These are phyloP conservation scores for Fusarium sp. DNA, from an alignment of 2,329 filamentous ascomycete genomes.

Conservation along the genomic window DNA sequence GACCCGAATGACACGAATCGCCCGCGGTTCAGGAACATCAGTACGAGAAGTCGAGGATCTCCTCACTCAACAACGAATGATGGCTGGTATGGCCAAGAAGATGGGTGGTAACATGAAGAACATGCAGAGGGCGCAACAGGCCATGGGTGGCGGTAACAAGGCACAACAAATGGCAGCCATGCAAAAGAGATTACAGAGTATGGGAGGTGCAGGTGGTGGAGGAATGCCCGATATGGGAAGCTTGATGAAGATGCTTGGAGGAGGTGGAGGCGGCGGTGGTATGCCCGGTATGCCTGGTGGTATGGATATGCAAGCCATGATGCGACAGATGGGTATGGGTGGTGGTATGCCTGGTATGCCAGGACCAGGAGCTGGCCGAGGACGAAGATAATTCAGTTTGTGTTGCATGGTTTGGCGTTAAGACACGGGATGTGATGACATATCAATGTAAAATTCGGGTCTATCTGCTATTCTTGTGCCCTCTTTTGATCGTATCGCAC, in stretches of 20 bases:
- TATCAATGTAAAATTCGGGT: constrained; percentile 1
- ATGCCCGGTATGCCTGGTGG: constrained; percentile 73
- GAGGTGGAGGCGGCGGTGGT: constrained; percentile 56
- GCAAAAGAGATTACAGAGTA: constrained; percentile 93
- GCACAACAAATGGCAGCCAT: constrained; percentile 94
- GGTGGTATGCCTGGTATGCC: constrained; percentile 55
- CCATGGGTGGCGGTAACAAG: constrained; percentile 91
- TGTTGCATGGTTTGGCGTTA: constrained; percentile 26
- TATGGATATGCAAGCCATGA: constrained; percentile 83
- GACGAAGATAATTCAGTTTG: constrained; percentile 48
- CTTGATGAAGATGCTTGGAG: constrained; percentile 91
- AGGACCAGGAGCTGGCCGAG: constrained; percentile 46
- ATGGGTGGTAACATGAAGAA: constrained; percentile 98
- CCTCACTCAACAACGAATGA: constrained; percentile 98
- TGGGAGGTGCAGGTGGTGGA: constrained; percentile 79
- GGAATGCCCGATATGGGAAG: constrained; percentile 85
- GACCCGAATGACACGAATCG: constrained; percentile 90
- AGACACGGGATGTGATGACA: constrained; percentile 8
- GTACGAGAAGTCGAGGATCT: constrained; percentile 95
- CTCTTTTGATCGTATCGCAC: constrained; percentile 44
- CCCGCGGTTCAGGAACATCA: constrained; percentile 87
- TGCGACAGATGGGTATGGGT: constrained; percentile 76
- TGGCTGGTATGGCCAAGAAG: constrained; percentile 99
- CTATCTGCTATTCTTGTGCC: neutral
- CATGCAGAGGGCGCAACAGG: constrained; percentile 92